These are phyloP conservation scores for Mycosphaerella arachidis DNA, from an alignment of 2,329 filamentous ascomycete species.

Conservation along the genomic window DNA sequence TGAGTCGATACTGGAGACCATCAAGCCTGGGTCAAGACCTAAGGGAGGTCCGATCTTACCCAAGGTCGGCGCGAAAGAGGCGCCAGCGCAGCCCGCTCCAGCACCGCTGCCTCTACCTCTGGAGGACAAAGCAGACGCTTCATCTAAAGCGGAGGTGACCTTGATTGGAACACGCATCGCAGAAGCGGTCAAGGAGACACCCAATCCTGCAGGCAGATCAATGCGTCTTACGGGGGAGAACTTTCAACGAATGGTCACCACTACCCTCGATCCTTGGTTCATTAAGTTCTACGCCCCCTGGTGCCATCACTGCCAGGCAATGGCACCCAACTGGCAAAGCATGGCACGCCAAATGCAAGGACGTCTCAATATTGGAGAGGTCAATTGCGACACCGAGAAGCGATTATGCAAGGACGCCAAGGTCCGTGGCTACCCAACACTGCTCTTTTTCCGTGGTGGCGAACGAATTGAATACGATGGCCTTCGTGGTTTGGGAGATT, in stretches of 20 bases:
- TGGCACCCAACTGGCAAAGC: slow-evolving; percentile 85
- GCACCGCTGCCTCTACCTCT: slow-evolving; percentile 22
- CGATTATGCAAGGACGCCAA: slow-evolving; percentile 88
- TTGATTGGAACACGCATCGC: slow-evolving; percentile 44
- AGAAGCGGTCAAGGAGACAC: slow-evolving; percentile 50
- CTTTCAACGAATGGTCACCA: slow-evolving; percentile 81
- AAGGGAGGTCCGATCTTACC: slow-evolving; percentile 64
- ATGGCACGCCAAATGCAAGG: slow-evolving; percentile 89
- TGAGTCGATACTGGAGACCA: slow-evolving; percentile 70
- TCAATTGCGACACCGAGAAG: slow-evolving; percentile 85
- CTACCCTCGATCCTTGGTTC: slow-evolving; percentile 90
- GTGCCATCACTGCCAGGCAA: slow-evolving; percentile 91
- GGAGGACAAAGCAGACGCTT: slow-evolving; percentile 28
- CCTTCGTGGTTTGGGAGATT: slow-evolving; percentile 84
- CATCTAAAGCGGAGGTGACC: slow-evolving; percentile 37
- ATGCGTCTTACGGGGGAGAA: slow-evolving; percentile 73
- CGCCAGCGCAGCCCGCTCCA: slow-evolving; percentile 26
- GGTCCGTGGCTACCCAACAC: slow-evolving; percentile 76
- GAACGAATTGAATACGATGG: slow-evolving; percentile 92
- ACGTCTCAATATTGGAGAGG: slow-evolving; percentile 85
- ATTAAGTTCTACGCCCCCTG: slow-evolving; percentile 98
- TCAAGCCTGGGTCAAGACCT: slow-evolving; percentile 76
- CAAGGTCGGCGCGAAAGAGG: slow-evolving; percentile 57
- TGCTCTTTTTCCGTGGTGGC: slow-evolving; percentile 86
- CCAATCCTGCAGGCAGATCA: slow-evolving; percentile 73